Conservation (phyloP, 441 rosid species). For the Pelargonium myrrhifolium region DNA sequence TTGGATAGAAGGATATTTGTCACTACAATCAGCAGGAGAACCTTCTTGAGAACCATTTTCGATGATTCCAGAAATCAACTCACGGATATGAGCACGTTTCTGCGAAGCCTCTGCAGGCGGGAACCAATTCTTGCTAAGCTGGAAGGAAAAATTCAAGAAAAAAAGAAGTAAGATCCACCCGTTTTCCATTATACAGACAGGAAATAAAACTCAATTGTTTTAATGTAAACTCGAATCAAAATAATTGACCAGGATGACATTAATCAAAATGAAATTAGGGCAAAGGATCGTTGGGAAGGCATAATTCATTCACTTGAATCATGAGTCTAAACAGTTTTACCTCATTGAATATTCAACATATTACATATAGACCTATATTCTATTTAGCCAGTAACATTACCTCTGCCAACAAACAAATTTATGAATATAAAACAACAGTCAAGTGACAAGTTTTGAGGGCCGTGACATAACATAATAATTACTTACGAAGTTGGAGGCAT, state of each 20-base stretch:
- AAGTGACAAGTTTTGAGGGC: slow-evolving; percentile 8
- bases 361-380: neutral
- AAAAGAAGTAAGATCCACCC: neutral
- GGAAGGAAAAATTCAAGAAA: slow-evolving; percentile 17
- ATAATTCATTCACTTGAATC: neutral
- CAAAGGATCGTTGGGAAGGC: neutral
- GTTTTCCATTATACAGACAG: neutral
- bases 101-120: slow-evolving; percentile 56
- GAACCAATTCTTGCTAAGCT: slow-evolving; percentile 75
- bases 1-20: slow-evolving; percentile 18
- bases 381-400: neutral
- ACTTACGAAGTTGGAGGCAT: slow-evolving; percentile 47
- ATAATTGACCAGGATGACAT: neutral
- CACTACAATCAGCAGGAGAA: slow-evolving; percentile 26
- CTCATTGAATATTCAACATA: neutral
- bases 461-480: neutral
- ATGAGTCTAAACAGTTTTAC: neutral
- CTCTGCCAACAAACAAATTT: neutral
- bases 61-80: slow-evolving; percentile 43
- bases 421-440: neutral
- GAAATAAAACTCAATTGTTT: neutral
- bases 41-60: slow-evolving; percentile 28
- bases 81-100: slow-evolving; percentile 47
- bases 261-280: neutral
- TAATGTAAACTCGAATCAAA: neutral